Evolutionary conservation across 495 filamentous ascomycete species (phyloP), one percentile per base, ranked within the genome.

Genomic region (Penicillium arizonense): DNA sequence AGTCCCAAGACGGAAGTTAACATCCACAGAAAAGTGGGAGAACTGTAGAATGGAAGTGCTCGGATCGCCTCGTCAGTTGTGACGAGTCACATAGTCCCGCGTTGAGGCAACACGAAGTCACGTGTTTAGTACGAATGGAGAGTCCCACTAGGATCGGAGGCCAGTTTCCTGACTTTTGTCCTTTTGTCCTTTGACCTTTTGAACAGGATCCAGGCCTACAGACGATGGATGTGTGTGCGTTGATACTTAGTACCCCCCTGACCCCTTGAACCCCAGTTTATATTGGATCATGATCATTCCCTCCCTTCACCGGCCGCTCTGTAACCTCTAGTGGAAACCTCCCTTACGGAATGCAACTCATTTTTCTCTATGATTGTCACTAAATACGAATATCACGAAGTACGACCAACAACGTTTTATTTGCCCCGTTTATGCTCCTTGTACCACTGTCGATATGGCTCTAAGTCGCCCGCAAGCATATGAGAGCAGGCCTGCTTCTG

Each of bases 101-200:
- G 65, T 56, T 47, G 41, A 56, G 43, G 56, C 50, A 51, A 68
- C 68, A 63, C 65, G 68, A 63, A 59, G 44, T 65, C 68, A 71
- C 65, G 63, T 71, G 65, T 1, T 18, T 51, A 23, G 52, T 10
- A 24, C 50, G 52, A 57, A 54, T 42, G 16, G 35, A 3, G 23
- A 6, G 51, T 48, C 53, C 55, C 62, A 59, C 50, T 52, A 9
- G 2, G 63, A 62, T 65, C 59, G 48, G 47, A 59, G 46, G 34
- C 28, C 28, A 9, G 28, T 58, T 58, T 55, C 59, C 49, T 34
- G 20, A 4, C 40, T 47, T 51, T 34, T 38, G 18, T 38, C 35
- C 32, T 33, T 47, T 43, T 44, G 39, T 26, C 24, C 8, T 30
- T 30, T 30, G 2, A 5, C 9, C 41, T 38, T 39, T 45, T 14